Evolutionary conservation across 371 early-diverging fungal species (phyloP), one percentile per base, ranked within the genome.

Genomic region (Mortierella sp.): DNA sequence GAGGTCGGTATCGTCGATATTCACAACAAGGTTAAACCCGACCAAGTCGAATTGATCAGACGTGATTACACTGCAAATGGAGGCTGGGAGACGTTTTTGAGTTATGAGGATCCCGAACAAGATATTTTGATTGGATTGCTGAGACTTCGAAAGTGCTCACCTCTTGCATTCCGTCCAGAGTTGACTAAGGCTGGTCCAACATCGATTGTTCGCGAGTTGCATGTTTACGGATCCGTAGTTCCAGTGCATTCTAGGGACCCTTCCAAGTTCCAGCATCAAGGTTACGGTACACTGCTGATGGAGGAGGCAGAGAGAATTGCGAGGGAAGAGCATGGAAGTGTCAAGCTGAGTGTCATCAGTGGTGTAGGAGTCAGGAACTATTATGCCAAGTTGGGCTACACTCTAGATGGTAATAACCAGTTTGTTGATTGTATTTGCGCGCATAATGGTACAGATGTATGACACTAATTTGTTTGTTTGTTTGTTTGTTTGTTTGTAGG

Each of bases 1-100:
- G 99, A 99, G 87, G 99, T 99, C 8, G 99, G 99, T 45, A 99
- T 99, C 69, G 97, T 97, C 38, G 99, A 99, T 77, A 97, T 99
- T 76, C 99, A 99, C 83, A 92, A 95, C 79, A 97, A 97, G 83
- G 94, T 99, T 55, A 89, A 92, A 67, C 96, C 98, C 0, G 97
- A 98, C 62, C 93, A 99, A 79, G 95, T 98, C 1, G 99, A 99
- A 84, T 88, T 99, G 58, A 96, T 99, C 64, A 94, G 99, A 24
- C 92, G 99, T 43, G 99, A 99, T 86, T 99, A 99, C 85, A 91
- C 91, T 9, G 99, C 99, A 45, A 99, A 98, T 82, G 96, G 97
- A 63, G 99, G 99, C 7, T 99, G 99, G 99, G 99, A 99, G 86
- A 99, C 99, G 0, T 99, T 99, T 83, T 87, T 99, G 68, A 93